phyloP scores from a whole-genome alignment of 2,329 filamentous ascomycete species.

The Biscogniauxia sp. region DNA sequence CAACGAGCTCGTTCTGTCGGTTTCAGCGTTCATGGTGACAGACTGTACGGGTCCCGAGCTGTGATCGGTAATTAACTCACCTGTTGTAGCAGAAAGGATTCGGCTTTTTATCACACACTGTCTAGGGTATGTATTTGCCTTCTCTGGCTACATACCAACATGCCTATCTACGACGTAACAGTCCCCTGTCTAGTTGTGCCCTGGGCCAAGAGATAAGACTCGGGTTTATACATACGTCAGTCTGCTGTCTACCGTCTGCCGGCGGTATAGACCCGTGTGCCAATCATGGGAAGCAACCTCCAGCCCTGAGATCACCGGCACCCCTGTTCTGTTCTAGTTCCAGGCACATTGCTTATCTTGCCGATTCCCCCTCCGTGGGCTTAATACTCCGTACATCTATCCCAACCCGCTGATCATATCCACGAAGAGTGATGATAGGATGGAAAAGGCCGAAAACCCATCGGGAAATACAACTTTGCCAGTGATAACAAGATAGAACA shows the following conservation, averaged over 20 bases:
- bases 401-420: neutral
- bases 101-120: neutral
- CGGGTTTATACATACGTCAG: neutral
- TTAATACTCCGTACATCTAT: neutral
- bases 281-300: neutral
- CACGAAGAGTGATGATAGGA: neutral
- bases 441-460: slow-evolving; percentile 1
- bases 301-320: neutral
- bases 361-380: neutral
- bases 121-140: neutral
- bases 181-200: neutral
- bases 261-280: neutral
- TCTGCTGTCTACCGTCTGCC: too few species aligned
- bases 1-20: neutral
- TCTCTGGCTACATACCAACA: neutral
- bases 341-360: neutral
- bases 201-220: neutral
- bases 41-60: neutral
- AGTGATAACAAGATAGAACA: neutral
- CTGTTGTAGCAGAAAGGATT: too few species aligned
- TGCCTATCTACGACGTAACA: neutral
- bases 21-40: neutral
- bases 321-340: neutral
- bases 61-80: slow-evolving; percentile 1
- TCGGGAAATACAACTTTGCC: slow-evolving; percentile 1